Evolutionary conservation across 106 monocot species (phyloP).

Genomic region (Dendrobium officinale): DNA sequence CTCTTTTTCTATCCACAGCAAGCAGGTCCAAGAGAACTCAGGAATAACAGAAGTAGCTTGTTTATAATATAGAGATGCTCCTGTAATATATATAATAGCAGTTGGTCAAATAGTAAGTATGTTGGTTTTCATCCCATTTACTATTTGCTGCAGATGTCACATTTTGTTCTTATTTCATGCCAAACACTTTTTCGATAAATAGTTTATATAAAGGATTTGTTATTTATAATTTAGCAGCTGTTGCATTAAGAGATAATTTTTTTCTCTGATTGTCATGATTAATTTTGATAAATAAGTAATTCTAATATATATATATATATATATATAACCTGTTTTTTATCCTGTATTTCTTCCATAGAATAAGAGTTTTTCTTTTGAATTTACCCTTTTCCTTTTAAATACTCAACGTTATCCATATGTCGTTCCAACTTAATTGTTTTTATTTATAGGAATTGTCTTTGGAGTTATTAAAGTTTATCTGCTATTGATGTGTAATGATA

Average conservation of each 20-base stretch:
- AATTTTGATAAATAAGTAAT: too few relatives aligned
- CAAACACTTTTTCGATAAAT: too few relatives aligned
- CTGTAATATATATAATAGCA: slow-evolving; percentile 30
- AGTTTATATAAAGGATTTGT: too few relatives aligned
- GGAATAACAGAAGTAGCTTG: slow-evolving; percentile 27
- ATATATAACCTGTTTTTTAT: too few relatives aligned
- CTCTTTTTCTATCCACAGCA: background rate
- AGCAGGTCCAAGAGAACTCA: slow-evolving; percentile 35
- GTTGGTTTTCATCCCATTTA: background rate
- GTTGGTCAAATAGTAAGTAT: slow-evolving; percentile 37
- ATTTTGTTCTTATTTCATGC: too few relatives aligned
- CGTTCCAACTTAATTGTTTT: background rate
- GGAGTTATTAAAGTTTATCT: background rate
- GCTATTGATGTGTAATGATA: background rate
- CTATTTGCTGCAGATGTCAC: too few relatives aligned
- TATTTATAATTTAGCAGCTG: too few relatives aligned
- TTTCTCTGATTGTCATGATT: too few relatives aligned
- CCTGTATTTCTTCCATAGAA: too few relatives aligned
- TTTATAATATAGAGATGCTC: slow-evolving; percentile 22
- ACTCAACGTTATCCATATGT: background rate
- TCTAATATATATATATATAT: too few relatives aligned
- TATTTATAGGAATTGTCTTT: background rate
- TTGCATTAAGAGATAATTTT: too few relatives aligned
- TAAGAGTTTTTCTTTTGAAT: background rate
- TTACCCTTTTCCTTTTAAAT: background rate